Evolutionary conservation across 129 eudicot species (phyloP), one percentile per base, ranked within the genome.

Genomic region (Flaveria bidentis): DNA sequence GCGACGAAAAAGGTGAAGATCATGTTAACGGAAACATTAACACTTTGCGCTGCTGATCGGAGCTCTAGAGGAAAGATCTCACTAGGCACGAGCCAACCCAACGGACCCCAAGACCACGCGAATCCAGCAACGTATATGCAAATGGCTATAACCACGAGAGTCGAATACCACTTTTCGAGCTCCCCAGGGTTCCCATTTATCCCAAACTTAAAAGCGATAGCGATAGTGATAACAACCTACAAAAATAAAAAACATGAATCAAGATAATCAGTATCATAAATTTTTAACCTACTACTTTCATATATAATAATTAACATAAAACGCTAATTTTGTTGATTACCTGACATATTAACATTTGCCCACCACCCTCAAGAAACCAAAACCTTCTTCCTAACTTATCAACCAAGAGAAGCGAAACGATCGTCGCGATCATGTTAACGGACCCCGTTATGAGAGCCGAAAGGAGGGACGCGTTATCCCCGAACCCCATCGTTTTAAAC

Each of bases 71-170:
- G 87, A 52, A 85, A 82, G 2, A 87, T 84, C 33, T 87, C 91
- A 63, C 91, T 84, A 0, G 88, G 91, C 5, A 87, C 87, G 26
- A 87, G 71, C 91, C 91, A 87, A 5, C 88, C 91, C 1, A 87
- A 71, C 10, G 91, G 91, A 2, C 91, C 91, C 91, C 91, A 87
- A 4, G 91, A 87, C 91, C 91, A 87, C 6, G 89, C 92, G 18
- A 87, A 87, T 18, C 68, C 92, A 0, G 85, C 72, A 0, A 87
- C 85, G 73, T 85, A 87, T 4, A 87, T 6, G 58, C 92, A 87
- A 13, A 87, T 87, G 46, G 76, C 75, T 0, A 22, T 6, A 20
- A 87, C 89, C 17, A 87, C 84, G 4, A 61, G 14, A 2, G 28
- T 2, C 0, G 87, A 82, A 62, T 85, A 87, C 84, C 87, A 70